Base-by-base conservation (phyloP, 352 stramenopile genomes). In the Globisporangium mamillatum region DNA sequence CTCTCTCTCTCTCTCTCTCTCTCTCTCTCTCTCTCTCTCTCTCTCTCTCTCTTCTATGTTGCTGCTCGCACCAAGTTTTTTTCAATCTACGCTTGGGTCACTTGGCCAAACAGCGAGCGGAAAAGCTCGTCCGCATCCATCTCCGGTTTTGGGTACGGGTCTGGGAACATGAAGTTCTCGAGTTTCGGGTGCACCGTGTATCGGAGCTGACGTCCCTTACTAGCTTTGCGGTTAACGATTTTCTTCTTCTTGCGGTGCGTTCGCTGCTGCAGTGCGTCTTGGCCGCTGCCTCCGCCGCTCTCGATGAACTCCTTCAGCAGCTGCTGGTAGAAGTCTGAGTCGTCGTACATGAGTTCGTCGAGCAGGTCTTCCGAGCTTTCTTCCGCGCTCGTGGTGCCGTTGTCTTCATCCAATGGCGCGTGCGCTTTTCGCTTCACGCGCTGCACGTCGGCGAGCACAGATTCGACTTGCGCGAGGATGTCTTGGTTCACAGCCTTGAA, bases 131-230 rank as follows among this genome's bases (percentile, higher is more conserved):
- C 82, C 10, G 91, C 77, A 64, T 96, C 87, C 76, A 96, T 93
- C 60, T 89, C 81, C 14, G 86, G 78, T 46, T 78, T 80, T 6
- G 81, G 79, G 62, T 91, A 91, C 70, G 89, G 89, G 58, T 95
- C 86, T 0, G 89, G 89, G 64, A 95, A 96, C 89, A 95, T 96
- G 56, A 96, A 96, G 73, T 96, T 94, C 68, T 96, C 86, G 27
- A 96, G 79, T 75, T 96, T 96, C 0, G 89, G 86, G 72, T 94
- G 86, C 36, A 95, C 87, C 10, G 78, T 91, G 77, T 92, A 96
- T 64, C 88, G 86, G 60, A 96, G 68, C 66, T 90, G 78, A 32
- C 89, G 86, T 50, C 89, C 89, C 63, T 96, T 96, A 64, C 87
- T 95, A 14, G 87, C 89, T 69, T 94, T 95, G 68, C 89, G 89